A percentile compares a stretch with the other conserved stretches of the same genome.
Evolutionary conservation across 345 rosid species (phyloP).

Genomic region (Salix udensis): DNA sequence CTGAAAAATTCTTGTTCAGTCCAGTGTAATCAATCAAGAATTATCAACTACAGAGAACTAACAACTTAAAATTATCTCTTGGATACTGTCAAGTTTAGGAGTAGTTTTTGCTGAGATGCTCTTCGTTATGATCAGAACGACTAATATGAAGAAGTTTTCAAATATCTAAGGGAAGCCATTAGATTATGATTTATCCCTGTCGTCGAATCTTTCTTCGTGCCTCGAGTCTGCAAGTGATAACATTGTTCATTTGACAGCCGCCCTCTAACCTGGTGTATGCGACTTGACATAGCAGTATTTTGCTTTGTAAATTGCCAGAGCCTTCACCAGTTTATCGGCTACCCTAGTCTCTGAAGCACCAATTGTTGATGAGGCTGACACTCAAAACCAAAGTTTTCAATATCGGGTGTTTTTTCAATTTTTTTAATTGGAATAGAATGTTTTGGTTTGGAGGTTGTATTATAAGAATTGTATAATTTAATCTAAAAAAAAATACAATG

Average conservation of each 20-base stretch:
- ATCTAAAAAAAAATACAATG: no score
- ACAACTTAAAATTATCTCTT: conserved; percentile 12
- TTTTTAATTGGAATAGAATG: no score
- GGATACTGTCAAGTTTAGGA: background rate
- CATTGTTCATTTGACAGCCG: background rate
- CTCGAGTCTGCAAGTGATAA: background rate
- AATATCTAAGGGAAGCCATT: background rate
- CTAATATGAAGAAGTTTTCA: background rate
- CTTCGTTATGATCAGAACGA: background rate
- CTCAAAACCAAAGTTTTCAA: background rate
- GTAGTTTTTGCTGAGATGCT: background rate
- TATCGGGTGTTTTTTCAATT: no score
- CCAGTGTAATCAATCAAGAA: background rate
- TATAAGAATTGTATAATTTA: no score
- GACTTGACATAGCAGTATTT: background rate
- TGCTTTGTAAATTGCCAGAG: background rate
- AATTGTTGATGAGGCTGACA: background rate
- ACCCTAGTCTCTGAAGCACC: background rate
- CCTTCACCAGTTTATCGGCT: background rate
- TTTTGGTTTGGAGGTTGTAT: no score
- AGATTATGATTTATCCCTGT: background rate
- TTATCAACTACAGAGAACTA: conserved; percentile 17
- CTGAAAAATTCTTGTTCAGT: background rate
- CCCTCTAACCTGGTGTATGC: background rate
- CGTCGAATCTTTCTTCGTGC: background rate